These are phyloP conservation scores for Talaromyces atroroseus DNA, from an alignment of 2,329 filamentous ascomycete genomes.

Conservation along the genomic window DNA sequence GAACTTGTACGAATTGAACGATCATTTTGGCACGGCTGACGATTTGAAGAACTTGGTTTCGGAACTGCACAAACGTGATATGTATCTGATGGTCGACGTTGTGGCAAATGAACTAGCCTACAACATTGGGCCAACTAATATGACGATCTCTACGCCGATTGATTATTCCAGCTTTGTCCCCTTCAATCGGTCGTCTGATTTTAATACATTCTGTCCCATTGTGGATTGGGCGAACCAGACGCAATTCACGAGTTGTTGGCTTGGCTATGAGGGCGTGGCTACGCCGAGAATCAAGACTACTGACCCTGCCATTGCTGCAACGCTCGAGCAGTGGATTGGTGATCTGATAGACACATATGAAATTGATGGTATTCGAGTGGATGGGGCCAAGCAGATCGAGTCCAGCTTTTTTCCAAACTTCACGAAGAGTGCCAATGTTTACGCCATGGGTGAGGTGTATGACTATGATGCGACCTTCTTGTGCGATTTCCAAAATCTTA, in stretches of 20 bases:
- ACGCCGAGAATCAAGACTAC: slow-evolving; percentile 40
- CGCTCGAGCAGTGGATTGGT: slow-evolving; percentile 33
- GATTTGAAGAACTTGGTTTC: slow-evolving; percentile 40
- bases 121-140: slow-evolving; percentile 12
- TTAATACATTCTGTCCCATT: slow-evolving; percentile 26
- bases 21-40: slow-evolving; percentile 39
- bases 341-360: slow-evolving; percentile 33
- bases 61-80: slow-evolving; percentile 38
- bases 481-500: slow-evolving; percentile 33
- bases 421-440: slow-evolving; percentile 29
- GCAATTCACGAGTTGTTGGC: slow-evolving; percentile 41
- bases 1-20: slow-evolving; percentile 41
- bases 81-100: slow-evolving; percentile 47
- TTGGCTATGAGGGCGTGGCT: slow-evolving; percentile 41
- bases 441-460: slow-evolving; percentile 42
- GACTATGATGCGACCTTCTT: slow-evolving; percentile 28
- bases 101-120: slow-evolving; percentile 41
- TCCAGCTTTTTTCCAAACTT: slow-evolving; percentile 34
- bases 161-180: slow-evolving; percentile 18
- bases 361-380: slow-evolving; percentile 43
- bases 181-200: slow-evolving; percentile 23
- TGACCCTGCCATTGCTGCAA: slow-evolving; percentile 27
- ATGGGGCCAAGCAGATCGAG: slow-evolving; percentile 42
- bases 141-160: slow-evolving; percentile 8
- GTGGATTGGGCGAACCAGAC: slow-evolving; percentile 23